Percentiles rank a stretch among this genome's conserved stretches.
These are phyloP conservation scores for Posidonia oceanica DNA, from an alignment of 116 monocot genomes.

Conservation along the genomic window DNA sequence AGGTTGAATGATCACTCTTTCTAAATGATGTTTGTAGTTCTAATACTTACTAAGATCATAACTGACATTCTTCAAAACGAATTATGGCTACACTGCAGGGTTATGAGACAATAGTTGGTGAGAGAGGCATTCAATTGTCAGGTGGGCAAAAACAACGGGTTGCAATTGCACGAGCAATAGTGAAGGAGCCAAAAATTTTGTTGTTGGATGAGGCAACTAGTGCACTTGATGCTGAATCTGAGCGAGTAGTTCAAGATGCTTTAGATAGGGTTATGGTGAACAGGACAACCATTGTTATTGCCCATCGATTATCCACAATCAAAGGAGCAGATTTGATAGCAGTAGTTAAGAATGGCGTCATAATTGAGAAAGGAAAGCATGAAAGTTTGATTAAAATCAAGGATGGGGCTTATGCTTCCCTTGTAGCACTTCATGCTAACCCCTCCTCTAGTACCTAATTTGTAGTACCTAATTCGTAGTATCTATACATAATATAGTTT, in stretches of 20 bases:
- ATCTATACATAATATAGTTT: too few species aligned
- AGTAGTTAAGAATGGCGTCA: conserved; percentile 28
- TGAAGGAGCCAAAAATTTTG: conserved; percentile 56
- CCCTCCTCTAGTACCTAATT: neutral
- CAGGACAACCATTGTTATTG: conserved; percentile 42
- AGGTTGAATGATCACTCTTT: conserved; percentile 7
- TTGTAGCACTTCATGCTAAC: conserved; percentile 12
- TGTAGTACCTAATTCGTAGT: too few species aligned
- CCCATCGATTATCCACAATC: conserved; percentile 33
- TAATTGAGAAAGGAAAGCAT: conserved; percentile 29
- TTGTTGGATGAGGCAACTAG: conserved; percentile 66
- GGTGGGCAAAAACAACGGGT: conserved; percentile 70
- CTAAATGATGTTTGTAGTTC: neutral
- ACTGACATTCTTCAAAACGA: neutral
- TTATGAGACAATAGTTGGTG: conserved; percentile 34
- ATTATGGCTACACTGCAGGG: conserved; percentile 13
- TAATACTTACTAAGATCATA: neutral
- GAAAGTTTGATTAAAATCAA: conserved; percentile 13
- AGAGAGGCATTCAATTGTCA: conserved; percentile 43
- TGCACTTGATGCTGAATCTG: conserved; percentile 58
- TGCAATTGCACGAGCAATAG: conserved; percentile 55
- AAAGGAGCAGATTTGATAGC: conserved; percentile 28
- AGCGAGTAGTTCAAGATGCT: conserved; percentile 39
- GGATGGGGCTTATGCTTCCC: conserved; percentile 24
- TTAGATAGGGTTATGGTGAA: conserved; percentile 40